A percentile compares a stretch with the other conserved stretches of the same genome.
Evolutionary conservation across 768 basidiomycete genomes (phyloP).

Genomic region (Xerocomellus chrysenteron): DNA sequence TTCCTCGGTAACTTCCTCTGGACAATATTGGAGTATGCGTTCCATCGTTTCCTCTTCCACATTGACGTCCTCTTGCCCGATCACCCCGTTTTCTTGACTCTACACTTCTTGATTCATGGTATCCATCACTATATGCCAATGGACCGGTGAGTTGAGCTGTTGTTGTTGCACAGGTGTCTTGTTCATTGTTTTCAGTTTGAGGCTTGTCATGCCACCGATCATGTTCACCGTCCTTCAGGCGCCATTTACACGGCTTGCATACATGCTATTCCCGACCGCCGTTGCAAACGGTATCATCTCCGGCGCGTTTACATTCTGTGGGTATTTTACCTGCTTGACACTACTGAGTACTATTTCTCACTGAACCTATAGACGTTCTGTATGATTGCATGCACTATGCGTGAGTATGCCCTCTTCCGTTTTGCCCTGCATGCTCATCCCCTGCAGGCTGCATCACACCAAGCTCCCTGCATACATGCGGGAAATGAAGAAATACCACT

Average conservation of each 20-base stretch:
- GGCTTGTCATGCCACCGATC: constrained; percentile 95
- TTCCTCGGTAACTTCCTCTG: constrained; percentile 84
- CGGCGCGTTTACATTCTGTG: constrained; percentile 74
- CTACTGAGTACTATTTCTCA: constrained; percentile 2
- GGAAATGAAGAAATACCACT: constrained; percentile 96
- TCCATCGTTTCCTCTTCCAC: constrained; percentile 98
- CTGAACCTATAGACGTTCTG: constrained; percentile 55
- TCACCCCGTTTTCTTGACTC: constrained; percentile 66
- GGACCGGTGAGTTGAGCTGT: constrained; percentile 62
- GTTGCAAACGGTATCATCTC: constrained; percentile 91
- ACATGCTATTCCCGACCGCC: constrained; percentile 76
- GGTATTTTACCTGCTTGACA: constrained; percentile 24
- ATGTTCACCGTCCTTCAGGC: constrained; percentile 74
- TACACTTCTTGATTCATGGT: constrained; percentile 94
- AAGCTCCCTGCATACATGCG: constrained; percentile 81
- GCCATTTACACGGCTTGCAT: constrained; percentile 86
- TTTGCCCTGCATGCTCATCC: background rate
- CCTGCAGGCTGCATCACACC: constrained; percentile 74
- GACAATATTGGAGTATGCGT: constrained; percentile 89
- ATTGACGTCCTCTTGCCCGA: constrained; percentile 88
- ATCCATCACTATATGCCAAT: constrained; percentile 98
- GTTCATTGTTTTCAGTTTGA: constrained; percentile 48
- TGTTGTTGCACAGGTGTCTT: background rate
- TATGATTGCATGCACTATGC: constrained; percentile 95
- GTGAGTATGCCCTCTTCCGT: constrained; percentile 41